Base-by-base conservation (phyloP, 176 grass and related monocot genomes). In the Triticum turgidum region DNA sequence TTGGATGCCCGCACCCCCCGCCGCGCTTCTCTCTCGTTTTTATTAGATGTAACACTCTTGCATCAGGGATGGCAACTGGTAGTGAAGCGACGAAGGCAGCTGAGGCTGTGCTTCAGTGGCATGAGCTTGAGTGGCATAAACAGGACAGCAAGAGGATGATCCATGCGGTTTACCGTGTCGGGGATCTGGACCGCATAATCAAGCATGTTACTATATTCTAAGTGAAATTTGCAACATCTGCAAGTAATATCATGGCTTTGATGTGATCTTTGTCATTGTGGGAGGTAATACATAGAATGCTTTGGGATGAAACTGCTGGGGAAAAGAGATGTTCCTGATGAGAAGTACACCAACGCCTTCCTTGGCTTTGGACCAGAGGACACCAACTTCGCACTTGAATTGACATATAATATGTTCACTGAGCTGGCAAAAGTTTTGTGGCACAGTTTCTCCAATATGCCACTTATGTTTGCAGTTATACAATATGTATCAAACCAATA, bases 291-390 rank as follows among this genome's bases (percentile, higher is more conserved):
- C 82, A 98, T 85, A 1, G 88, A 98, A 86, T 92, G 91, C 79
- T 94, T 98, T 80, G 96, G 93, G 30, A 96, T 96, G 93, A 92
- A 92, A 42, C 79, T 98, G 35, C 79, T 98, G 68, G 92, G 93
- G 78, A 96, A 98, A 85, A 95, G 92, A 74, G 93, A 98, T 68
- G 61, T 98, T 66, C 96, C 96, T 77, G 92, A 92, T 52, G 93
- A 98, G 86, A 98, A 98, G 84, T 98, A 98, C 76, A 89, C 90
- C 41, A 96, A 98, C 66, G 93, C 96, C 42, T 94, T 98, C 84
- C 96, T 98, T 79, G 96, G 96, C 17, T 96, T 94, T 89, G 93
- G 96, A 74, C 88, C 93, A 14, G 93, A 98, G 82, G 88, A 90
- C 25, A 93, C 88, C 27, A 91, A 98, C 77, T 98, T 96, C 82